phyloP scores from a whole-genome alignment of 441 rosid genomes.

The Eruca vesicaria region DNA sequence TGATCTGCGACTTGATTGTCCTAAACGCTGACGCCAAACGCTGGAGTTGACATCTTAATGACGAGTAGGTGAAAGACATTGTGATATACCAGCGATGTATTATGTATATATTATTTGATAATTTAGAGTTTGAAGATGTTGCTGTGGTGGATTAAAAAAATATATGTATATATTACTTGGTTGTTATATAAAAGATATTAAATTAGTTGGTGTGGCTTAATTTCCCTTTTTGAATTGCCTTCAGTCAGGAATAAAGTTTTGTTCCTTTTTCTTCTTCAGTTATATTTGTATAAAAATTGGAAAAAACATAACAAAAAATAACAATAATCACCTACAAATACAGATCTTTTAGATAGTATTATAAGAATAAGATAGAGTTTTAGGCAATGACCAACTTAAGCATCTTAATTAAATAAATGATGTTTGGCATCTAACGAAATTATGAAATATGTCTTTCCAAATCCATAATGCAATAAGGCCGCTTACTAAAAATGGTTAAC shows the following conservation, averaged over 20 bases:
- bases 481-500: neutral
- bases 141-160: neutral
- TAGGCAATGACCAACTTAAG: neutral
- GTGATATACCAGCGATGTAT: neutral
- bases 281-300: neutral
- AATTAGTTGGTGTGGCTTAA: neutral
- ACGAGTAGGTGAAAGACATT: conserved; percentile 6
- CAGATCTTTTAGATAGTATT: neutral
- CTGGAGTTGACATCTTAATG: conserved; percentile 27
- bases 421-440: neutral
- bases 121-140: neutral
- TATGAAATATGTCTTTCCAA: neutral
- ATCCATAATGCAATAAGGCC: neutral
- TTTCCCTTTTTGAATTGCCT: neutral
- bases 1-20: neutral
- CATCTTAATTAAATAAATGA: neutral
- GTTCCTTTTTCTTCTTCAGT: neutral
- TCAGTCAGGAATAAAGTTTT: neutral
- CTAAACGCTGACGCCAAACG: conserved; percentile 10
- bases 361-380: neutral
- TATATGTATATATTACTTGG: neutral
- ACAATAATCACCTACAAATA: neutral
- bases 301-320: neutral
- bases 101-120: neutral
- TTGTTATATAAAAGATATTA: neutral